Evolutionary conservation across 2,329 filamentous ascomycete genomes (phyloP).

Genomic region (Paracorniculantispora psalliotae): DNA sequence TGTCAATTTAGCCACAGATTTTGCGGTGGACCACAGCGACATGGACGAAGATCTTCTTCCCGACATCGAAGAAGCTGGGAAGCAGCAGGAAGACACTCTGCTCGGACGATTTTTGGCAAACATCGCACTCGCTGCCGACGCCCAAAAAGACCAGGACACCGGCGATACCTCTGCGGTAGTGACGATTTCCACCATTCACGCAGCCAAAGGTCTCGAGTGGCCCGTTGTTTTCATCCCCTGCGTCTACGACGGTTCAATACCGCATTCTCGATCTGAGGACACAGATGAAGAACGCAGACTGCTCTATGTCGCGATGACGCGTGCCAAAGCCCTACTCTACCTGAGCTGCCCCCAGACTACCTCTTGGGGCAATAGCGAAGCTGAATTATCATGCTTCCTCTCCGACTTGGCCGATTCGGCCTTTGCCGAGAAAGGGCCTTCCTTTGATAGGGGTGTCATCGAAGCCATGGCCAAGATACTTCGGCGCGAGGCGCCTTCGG

Average conservation of each 20-base stretch:
- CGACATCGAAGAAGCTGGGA: conserved; percentile 65
- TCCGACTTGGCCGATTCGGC: conserved; percentile 36
- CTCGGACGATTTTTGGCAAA: conserved; percentile 84
- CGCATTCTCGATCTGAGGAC: conserved; percentile 82
- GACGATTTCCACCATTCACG: conserved; percentile 93
- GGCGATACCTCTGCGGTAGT: conserved; percentile 58
- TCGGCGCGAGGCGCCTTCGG: conserved; percentile 53
- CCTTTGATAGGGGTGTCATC: conserved; percentile 58
- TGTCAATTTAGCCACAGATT: conserved; percentile 71
- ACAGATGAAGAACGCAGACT: conserved; percentile 80
- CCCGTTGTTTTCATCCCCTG: conserved; percentile 90
- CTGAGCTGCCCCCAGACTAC: conserved; percentile 73
- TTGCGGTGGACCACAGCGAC: conserved; percentile 43
- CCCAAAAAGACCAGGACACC: conserved; percentile 58
- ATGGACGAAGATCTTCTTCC: conserved; percentile 55
- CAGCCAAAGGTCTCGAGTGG: conserved; percentile 95
- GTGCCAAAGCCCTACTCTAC: conserved; percentile 81
- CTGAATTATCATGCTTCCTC: conserved; percentile 69
- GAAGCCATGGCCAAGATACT: conserved; percentile 68
- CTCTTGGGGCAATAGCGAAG: conserved; percentile 52
- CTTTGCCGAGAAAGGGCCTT: conserved; percentile 61
- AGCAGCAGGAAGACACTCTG: conserved; percentile 52
- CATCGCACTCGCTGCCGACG: conserved; percentile 77
- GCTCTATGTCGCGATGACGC: conserved; percentile 94
- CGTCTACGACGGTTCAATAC: conserved; percentile 84